Evolutionary conservation across 2,329 filamentous ascomycete genomes (phyloP).

Genomic region (Penicillium digitatum): DNA sequence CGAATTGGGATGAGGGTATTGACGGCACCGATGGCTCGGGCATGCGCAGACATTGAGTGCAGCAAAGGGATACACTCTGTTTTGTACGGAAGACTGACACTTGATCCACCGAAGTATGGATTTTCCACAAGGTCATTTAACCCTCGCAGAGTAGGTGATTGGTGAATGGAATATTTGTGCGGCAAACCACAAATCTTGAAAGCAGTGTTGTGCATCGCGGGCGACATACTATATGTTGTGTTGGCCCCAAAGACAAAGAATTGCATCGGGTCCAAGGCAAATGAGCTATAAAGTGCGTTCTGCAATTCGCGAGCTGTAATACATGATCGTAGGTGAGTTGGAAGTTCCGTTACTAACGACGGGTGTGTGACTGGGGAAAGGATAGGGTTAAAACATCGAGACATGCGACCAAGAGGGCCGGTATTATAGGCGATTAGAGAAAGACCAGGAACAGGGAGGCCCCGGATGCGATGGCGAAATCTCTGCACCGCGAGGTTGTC

Average conservation of each 20-base stretch:
- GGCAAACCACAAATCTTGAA: constrained; percentile 64
- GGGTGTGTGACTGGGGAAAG: constrained; percentile 59
- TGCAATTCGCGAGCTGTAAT: constrained; percentile 63
- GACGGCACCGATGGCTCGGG: constrained; percentile 69
- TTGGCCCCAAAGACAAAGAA: constrained; percentile 72
- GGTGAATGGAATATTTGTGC: constrained; percentile 63
- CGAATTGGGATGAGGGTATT: constrained; percentile 73
- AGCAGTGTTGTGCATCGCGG: constrained; percentile 72
- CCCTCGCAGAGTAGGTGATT: constrained; percentile 59
- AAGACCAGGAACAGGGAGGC: constrained; percentile 43
- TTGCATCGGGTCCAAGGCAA: constrained; percentile 64
- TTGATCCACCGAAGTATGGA: constrained; percentile 66
- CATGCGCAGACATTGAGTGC: constrained; percentile 66
- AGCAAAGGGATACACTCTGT: constrained; percentile 64
- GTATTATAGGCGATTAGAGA: constrained; percentile 64
- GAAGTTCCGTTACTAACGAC: constrained; percentile 43
- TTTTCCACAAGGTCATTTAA: constrained; percentile 63
- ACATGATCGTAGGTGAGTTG: constrained; percentile 44
- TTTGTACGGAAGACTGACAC: constrained; percentile 70
- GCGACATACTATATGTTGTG: constrained; percentile 68
- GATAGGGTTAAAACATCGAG: constrained; percentile 63
- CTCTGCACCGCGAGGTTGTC: constrained; percentile 61
- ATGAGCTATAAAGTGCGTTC: constrained; percentile 62
- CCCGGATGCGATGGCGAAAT: constrained; percentile 51
- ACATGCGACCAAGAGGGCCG: constrained; percentile 59